Conservation (phyloP, 352 stramenopile genomes). For the Sclerospora graminicola region DNA sequence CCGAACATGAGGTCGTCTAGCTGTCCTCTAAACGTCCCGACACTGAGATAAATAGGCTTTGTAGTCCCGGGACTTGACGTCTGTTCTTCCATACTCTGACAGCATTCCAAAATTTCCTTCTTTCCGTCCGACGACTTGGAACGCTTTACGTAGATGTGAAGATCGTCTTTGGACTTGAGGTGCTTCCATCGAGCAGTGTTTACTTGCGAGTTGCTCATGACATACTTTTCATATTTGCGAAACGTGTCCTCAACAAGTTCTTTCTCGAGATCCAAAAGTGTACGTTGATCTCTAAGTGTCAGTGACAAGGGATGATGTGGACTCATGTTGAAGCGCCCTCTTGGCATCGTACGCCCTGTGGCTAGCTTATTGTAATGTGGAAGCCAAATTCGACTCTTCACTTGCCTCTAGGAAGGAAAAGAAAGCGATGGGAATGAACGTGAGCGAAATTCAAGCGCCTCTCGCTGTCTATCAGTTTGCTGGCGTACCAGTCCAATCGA, state of each 20-base stretch:
- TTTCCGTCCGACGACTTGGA: background rate
- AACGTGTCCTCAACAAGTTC: slow-evolving; percentile 15
- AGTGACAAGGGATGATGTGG: slow-evolving; percentile 2
- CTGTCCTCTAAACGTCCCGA: slow-evolving; percentile 17
- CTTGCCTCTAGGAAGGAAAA: slow-evolving; percentile 4
- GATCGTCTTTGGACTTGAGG: slow-evolving; percentile 18
- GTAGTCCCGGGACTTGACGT: background rate
- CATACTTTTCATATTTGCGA: slow-evolving; percentile 17
- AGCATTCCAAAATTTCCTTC: background rate
- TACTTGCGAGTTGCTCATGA: slow-evolving; percentile 6
- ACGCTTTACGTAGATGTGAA: slow-evolving; percentile 14
- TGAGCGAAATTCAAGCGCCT: slow-evolving; percentile 1
- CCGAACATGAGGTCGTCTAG: slow-evolving; percentile 33
- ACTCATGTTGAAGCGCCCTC: slow-evolving; percentile 21
- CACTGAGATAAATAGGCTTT: slow-evolving; percentile 11
- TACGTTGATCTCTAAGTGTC: background rate
- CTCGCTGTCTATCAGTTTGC: slow-evolving; percentile 4
- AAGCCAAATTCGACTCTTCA: slow-evolving; percentile 7
- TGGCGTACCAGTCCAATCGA: slow-evolving; percentile 12
- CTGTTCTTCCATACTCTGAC: background rate
- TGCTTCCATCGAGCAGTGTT: slow-evolving; percentile 8
- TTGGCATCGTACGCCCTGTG: slow-evolving; percentile 16
- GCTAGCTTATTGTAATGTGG: slow-evolving; percentile 19
- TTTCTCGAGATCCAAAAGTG: background rate
- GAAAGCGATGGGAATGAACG: slow-evolving; percentile 8